Base-by-base conservation (phyloP, 2,329 filamentous ascomycete species). In the Cladobotryum mycophilum region DNA sequence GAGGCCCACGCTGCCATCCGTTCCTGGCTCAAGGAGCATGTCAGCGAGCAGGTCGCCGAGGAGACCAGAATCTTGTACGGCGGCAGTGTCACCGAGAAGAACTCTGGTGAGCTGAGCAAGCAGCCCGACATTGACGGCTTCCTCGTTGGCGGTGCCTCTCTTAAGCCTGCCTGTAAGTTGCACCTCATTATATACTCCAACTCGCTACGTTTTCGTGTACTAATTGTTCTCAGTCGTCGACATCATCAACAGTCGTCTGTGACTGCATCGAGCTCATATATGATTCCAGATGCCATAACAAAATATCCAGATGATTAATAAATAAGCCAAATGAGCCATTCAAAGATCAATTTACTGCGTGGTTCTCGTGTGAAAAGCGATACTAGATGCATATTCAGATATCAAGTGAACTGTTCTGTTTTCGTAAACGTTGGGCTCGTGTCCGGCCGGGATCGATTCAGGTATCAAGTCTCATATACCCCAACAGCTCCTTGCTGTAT, bases 61-160 rank as follows among this genome's bases (percentile, higher is more conserved):
- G 83, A 86, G 75, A 96, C 91, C 55, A 84, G 93, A 64, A 89
- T 99, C 69, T 85, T 99, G 68, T 99, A 99, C 74, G 93, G 93
- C 60, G 93, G 93, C 67, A 93, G 87, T 64, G 93, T 99, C 64
- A 95, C 80, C 69, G 93, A 96, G 81, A 96, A 96, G 87, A 99
- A 99, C 84, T 95, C 89, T 80, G 82, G 79, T 67, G 92, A 97
- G 58, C 81, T 99, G 64, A 84, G 87, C 69, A 92, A 90, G 79
- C 84, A 97, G 82, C 70, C 82, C 58, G 93, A 99, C 72, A 96
- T 99, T 70, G 93, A 99, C 72, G 93, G 93, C 53, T 97, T 97
- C 85, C 81, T 97, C 61, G 92, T 97, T 60, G 92, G 92, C 59
- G 92, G 92, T 72, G 92, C 92, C 67, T 93, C 88, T 70, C 82